Evolutionary conservation across 805 yeast genomes (phyloP).

Genomic region (Spencermartinsiella europaea): DNA sequence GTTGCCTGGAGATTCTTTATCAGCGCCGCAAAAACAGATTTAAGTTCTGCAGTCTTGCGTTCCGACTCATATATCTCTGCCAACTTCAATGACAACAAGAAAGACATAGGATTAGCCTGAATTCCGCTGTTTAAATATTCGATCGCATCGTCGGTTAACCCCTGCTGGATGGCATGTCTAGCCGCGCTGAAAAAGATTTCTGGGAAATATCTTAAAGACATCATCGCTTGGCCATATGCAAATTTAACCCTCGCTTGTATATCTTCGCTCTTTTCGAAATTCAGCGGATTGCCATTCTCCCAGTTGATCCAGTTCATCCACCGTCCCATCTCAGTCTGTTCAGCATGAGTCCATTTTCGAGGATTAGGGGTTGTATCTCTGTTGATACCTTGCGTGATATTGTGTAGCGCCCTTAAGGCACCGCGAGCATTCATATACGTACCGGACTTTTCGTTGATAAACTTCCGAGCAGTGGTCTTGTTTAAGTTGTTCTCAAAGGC

Average conservation of each 20-base stretch:
- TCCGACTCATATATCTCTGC: constrained; percentile 67
- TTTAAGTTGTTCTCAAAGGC: constrained; percentile 77
- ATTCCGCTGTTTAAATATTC: constrained; percentile 52
- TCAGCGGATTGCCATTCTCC: constrained; percentile 69
- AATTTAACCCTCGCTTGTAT: constrained; percentile 57
- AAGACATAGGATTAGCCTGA: constrained; percentile 62
- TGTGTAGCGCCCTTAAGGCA: constrained; percentile 63
- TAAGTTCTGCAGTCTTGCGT: constrained; percentile 46
- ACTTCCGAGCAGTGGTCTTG: constrained; percentile 73
- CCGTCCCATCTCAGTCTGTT: constrained; percentile 40
- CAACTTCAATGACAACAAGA: constrained; percentile 57
- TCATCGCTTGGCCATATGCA: constrained; percentile 66
- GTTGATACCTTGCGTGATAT: constrained; percentile 48
- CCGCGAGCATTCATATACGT: constrained; percentile 85
- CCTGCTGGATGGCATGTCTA: constrained; percentile 33
- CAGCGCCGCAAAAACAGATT: constrained; percentile 45
- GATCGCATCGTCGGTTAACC: constrained; percentile 31
- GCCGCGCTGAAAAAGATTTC: constrained; percentile 65
- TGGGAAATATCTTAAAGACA: constrained; percentile 57
- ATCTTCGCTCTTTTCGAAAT: constrained; percentile 43
- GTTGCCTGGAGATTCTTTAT: constrained; percentile 42
- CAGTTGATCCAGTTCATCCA: constrained; percentile 78
- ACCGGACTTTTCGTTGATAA: constrained; percentile 74
- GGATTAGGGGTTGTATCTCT: constrained; percentile 33
- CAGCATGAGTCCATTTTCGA: constrained; percentile 25